Evolutionary conservation across 2,329 filamentous ascomycete species (phyloP).

Genomic region (Sclerotiophoma versabilis): DNA sequence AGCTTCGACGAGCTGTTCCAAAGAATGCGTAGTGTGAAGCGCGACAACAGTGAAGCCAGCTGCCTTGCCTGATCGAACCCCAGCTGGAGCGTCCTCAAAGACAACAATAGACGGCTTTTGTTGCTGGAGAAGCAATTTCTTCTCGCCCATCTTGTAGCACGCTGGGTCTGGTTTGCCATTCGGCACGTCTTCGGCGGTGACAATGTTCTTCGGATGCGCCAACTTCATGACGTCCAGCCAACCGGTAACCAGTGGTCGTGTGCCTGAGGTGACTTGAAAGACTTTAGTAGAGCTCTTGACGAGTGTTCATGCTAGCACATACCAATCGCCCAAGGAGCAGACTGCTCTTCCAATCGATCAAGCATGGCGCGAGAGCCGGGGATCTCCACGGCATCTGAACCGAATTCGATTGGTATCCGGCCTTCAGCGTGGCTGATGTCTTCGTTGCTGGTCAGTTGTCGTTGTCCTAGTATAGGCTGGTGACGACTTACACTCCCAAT

Average conservation of each 20-base stretch:
- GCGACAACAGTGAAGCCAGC: conserved; percentile 86
- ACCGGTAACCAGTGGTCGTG: conserved; percentile 56
- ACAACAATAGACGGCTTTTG: conserved; percentile 68
- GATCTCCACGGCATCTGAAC: conserved; percentile 81
- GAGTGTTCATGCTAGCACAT: neutral
- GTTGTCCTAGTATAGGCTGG: conserved; percentile 1
- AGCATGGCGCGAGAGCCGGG: conserved; percentile 80
- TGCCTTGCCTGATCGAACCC: conserved; percentile 81
- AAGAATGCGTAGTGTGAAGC: conserved; percentile 82
- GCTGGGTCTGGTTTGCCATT: conserved; percentile 60
- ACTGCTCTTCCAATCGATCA: conserved; percentile 66
- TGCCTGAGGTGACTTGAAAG: conserved; percentile 59
- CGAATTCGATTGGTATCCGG: conserved; percentile 77
- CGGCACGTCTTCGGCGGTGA: conserved; percentile 59
- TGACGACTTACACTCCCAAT: conserved; percentile 79
- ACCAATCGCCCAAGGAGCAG: conserved; percentile 79
- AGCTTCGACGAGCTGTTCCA: conserved; percentile 73
- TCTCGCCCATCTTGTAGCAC: conserved; percentile 55
- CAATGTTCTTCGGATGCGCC: conserved; percentile 55
- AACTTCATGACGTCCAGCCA: conserved; percentile 60
- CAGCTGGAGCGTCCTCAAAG: conserved; percentile 87
- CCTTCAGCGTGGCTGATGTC: conserved; percentile 83
- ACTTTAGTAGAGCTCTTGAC: neutral
- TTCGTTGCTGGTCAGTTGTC: conserved; percentile 46
- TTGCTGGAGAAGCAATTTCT: conserved; percentile 51